A percentile compares a stretch with the other conserved stretches of the same genome.
phyloP scores from a whole-genome alignment of 305 asterid species.

The Striga hermonthica region DNA sequence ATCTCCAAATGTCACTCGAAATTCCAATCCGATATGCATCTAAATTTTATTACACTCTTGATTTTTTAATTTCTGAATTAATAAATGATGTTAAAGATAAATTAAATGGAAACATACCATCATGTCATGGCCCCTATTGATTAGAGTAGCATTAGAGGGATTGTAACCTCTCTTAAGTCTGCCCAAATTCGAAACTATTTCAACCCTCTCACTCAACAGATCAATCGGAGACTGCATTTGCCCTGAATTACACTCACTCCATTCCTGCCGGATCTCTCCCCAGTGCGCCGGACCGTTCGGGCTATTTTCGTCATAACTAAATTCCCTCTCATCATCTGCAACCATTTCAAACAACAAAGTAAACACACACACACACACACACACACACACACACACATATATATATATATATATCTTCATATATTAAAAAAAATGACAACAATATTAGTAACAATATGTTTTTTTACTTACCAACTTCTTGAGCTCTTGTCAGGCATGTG shows the following conservation, averaged over 20 bases:
- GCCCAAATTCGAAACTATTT: conserved; percentile 47
- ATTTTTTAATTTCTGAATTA: too few relatives aligned
- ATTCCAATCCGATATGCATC: too few relatives aligned
- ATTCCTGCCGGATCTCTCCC: background rate
- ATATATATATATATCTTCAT: too few relatives aligned
- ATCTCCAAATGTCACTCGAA: too few relatives aligned
- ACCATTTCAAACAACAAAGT: background rate
- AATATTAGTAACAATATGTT: too few relatives aligned
- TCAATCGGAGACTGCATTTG: conserved; percentile 70
- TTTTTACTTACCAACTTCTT: conserved; percentile 45
- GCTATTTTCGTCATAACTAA: conserved; percentile 47
- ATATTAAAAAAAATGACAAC: too few relatives aligned
- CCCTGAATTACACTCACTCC: conserved; percentile 33
- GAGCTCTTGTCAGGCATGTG: conserved; percentile 30
- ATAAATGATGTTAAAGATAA: too few relatives aligned
- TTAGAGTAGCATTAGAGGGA: conserved; percentile 56
- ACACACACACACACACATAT: too few relatives aligned
- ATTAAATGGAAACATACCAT: conserved; percentile 39
- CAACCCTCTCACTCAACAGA: conserved; percentile 47
- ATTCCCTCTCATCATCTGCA: conserved; percentile 63
- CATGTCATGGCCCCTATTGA: conserved; percentile 77
- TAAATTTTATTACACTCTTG: too few relatives aligned
- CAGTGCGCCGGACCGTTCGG: conserved; percentile 20
- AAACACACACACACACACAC: too few relatives aligned
- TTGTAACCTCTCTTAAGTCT: conserved; percentile 40